phyloP scores from a whole-genome alignment of 2,329 filamentous ascomycete species.

The Apiospora sp. region DNA sequence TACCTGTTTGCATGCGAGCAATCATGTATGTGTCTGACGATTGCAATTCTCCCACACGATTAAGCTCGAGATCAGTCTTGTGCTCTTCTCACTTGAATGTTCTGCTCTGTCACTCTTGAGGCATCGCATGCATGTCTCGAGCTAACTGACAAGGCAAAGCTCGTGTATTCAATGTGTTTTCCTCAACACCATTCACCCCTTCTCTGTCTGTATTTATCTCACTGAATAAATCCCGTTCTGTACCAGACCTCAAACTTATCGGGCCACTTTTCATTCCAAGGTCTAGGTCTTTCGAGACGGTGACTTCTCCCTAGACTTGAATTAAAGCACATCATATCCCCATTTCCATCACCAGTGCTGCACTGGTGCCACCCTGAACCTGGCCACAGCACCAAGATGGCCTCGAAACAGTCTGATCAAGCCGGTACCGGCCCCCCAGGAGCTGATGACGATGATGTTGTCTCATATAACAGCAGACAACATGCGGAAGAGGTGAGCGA shows the following conservation, averaged over 20 bases:
- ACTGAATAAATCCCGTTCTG: background rate
- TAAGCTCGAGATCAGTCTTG: background rate
- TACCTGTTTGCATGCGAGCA: conserved; percentile 1
- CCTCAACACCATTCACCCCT: background rate
- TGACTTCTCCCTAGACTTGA: background rate
- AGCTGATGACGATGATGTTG: background rate
- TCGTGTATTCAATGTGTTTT: background rate
- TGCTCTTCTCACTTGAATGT: background rate
- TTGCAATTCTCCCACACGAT: background rate
- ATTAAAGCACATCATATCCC: background rate
- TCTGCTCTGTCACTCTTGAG: background rate
- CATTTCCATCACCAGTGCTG: background rate
- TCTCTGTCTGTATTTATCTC: background rate
- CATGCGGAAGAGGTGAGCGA: background rate
- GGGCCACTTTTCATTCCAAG: background rate
- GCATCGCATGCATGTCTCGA: background rate
- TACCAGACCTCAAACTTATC: background rate
- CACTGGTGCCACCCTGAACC: background rate
- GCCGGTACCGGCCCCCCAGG: background rate
- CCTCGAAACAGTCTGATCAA: background rate
- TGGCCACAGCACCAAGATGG: background rate
- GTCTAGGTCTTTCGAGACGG: background rate
- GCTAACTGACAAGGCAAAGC: background rate
- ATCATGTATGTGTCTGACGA: background rate
- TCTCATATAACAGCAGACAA: background rate